Base-by-base conservation (phyloP, 2,329 filamentous ascomycete genomes). In the Penicillium sp. region DNA sequence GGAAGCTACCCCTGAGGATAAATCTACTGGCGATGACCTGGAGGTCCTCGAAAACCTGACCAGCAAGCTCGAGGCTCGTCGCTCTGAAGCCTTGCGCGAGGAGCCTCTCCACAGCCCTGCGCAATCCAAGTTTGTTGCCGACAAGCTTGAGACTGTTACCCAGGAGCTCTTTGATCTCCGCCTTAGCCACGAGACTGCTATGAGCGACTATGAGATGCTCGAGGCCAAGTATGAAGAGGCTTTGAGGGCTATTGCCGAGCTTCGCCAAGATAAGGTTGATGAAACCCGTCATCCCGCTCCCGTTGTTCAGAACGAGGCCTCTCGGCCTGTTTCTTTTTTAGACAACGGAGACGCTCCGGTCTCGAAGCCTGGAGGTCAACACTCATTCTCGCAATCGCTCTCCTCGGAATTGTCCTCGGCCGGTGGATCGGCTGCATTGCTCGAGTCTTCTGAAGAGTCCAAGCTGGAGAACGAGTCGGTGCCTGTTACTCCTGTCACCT, bases 351-450 rank as follows among this genome's bases (percentile, higher is more conserved):
- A 86, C 78, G 85, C 87, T 69, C 88, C 84, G 77, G 88, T 87
- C 71, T 79, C 85, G 73, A 92, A 88, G 78, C 84, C 87, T 79
- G 82, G 79, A 82, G 79, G 80, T 75, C 86, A 86, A 77, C 82
- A 81, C 71, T 90, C 90, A 76, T 93, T 90, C 70, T 93, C 91
- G 79, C 91, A 89, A 75, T 96, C 92, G 70, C 88, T 97, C 66
- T 97, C 91, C 65, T 95, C 91, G 78, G 95, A 98, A 79, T 84
- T 96, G 74, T 96, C 91, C 70, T 96, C 89, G 74, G 91, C 86
- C 81, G 86, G 89, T 84, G 90, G 90, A 70, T 90, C 89, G 71
- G 85, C 86, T 66, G 81, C 82, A 67, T 87, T 86, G 62, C 81
- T 81, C 61, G 86, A 88, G 65, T 82, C 83, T 49, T 87, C 85